Base-by-base conservation (phyloP, 2,329 filamentous ascomycete genomes). In the Elsinoe ampelina region DNA sequence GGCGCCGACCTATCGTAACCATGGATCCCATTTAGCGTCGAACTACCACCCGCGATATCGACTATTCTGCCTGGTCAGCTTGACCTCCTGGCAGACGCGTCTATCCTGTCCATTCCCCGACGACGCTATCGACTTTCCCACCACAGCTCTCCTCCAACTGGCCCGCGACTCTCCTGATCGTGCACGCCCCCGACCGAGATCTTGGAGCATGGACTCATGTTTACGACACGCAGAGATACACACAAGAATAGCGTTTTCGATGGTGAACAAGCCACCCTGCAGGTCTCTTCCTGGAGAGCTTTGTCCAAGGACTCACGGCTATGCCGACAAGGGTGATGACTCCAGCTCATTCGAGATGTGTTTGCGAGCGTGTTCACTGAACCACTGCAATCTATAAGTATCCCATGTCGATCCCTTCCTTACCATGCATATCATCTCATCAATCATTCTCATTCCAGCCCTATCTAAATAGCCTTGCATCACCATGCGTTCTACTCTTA, bases 251-350 rank as follows among this genome's bases (percentile, higher is more conserved):
- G 35, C 17, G 26, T 52, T 39, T 52, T 39, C 48, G 15, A 52
- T 52, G 48, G 48, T 52, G 11, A 20, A 52, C 48, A 52, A 52
- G 48, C 48, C 48, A 39, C 34, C n/a, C 32, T 52, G 48, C 48
- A 52, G 48, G 48, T 52, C 48, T 52, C 48, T 30, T 38, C 48
- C 48, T 38, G 48, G 32, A 34, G 15, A 52, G 48, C 48, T 52
- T 36, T 52, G 48, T 26, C 15, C 12, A 15, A 13, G 6, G 34
- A 36, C 15, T 15, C 48, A 26, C 48, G 48, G 48, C 48, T 15
- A 52, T 20, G 34, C 48, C 48, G 48, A 39, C 48, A 17, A 30
- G 34, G 30, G 10, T 26, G 15, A 12, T 22, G 32, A 34, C n/a
- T n/a, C 26, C 13, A 50, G 12, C 45, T 35, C 13, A 12, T 50